Percentiles rank a stretch among this genome's conserved stretches.
Evolutionary conservation across 129 eudicot species (phyloP).

Genomic region (Heracleum sosnowskyi): DNA sequence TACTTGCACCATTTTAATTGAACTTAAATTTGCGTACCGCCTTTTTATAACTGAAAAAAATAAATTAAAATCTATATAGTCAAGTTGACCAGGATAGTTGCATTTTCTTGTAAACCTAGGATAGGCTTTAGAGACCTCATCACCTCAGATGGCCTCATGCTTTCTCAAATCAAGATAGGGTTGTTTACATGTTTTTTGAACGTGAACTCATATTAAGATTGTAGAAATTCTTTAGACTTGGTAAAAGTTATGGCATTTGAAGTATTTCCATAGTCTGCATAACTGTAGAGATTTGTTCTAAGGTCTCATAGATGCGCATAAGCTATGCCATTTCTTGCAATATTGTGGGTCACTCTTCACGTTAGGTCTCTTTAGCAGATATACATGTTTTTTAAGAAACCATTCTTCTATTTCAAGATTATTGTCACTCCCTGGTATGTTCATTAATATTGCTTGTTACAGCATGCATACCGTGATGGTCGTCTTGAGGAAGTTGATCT

Average conservation of each 20-base stretch:
- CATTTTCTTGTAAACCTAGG: background rate
- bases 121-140: background rate
- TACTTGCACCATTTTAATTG: background rate
- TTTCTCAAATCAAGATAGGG: too few species aligned
- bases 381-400: background rate
- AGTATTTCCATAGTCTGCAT: background rate
- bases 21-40: background rate
- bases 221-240: background rate
- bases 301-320: background rate
- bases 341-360: background rate
- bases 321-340: background rate
- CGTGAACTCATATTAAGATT: background rate
- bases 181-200: background rate
- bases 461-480: constrained; percentile 98
- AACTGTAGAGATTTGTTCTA: background rate
- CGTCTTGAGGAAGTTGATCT: constrained; percentile 76
- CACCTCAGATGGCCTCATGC: background rate
- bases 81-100: background rate
- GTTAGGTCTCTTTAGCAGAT: background rate
- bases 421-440: background rate
- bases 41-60: too few species aligned
- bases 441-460: constrained; percentile 12
- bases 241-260: background rate
- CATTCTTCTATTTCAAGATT: background rate
- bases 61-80: background rate